Percentiles rank a stretch among this genome's conserved stretches.
These are phyloP conservation scores for Yamadazyma taylorii DNA, from an alignment of 1,139 yeast genomes.

Conservation along the genomic window DNA sequence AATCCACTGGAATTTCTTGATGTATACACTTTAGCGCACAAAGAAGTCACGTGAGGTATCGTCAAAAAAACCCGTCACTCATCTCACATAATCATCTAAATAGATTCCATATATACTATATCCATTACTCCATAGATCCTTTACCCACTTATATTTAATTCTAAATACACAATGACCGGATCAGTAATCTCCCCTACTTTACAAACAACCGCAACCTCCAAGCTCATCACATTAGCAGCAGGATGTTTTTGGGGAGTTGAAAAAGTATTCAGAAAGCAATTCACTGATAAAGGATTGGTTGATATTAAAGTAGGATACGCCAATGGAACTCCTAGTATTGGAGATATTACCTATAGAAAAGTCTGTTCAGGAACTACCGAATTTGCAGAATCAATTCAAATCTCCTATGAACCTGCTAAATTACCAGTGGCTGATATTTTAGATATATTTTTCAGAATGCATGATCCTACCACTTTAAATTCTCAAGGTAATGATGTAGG, in stretches of 20 bases:
- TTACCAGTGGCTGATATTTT: conserved; percentile 62
- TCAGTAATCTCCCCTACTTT: conserved; percentile 36
- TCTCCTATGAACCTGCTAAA: conserved; percentile 72
- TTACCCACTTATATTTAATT: no score
- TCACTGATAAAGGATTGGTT: conserved; percentile 58
- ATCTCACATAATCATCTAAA: no score
- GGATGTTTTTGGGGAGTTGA: conserved; percentile 98
- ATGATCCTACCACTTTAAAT: conserved; percentile 62
- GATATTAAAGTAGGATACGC: conserved; percentile 89
- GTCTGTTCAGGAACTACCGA: conserved; percentile 77
- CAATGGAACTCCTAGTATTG: conserved; percentile 57
- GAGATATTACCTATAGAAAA: conserved; percentile 65
- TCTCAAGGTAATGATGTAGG: conserved; percentile 84
- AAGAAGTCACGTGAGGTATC: conserved; percentile 3
- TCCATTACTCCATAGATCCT: no score
- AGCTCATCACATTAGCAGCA: conserved; percentile 65
- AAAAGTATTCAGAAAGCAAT: conserved; percentile 72
- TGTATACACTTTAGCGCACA: no score
- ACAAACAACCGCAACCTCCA: conserved; percentile 38
- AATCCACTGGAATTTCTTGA: no score
- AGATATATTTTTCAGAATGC: conserved; percentile 87
- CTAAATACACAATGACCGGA: conserved; percentile 13
- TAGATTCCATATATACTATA: no score
- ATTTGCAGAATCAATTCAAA: conserved; percentile 77
- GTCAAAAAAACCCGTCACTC: not conserved